Conservation (phyloP, 2,329 filamentous ascomycete species). For the Scytalidium sp. region DNA sequence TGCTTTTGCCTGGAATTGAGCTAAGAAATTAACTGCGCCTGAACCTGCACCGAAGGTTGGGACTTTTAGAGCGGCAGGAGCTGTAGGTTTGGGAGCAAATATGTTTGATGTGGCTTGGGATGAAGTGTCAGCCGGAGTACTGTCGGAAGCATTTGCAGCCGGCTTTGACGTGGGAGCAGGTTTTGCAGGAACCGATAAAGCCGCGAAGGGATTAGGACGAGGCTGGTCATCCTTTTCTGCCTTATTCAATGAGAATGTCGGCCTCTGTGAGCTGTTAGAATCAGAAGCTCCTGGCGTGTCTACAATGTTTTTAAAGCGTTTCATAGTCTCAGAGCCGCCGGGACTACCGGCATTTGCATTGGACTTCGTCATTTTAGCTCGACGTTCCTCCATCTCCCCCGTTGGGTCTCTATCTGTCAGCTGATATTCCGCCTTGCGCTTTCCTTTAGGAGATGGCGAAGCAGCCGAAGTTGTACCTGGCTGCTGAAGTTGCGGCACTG, state of each 20-base stretch:
- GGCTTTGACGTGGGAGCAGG: slow-evolving; percentile 5
- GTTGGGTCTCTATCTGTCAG: slow-evolving; percentile 21
- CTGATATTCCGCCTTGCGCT: slow-evolving; percentile 27
- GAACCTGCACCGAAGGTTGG: slow-evolving; percentile 18
- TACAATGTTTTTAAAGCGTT: slow-evolving; percentile 27
- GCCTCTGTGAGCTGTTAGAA: slow-evolving; percentile 8
- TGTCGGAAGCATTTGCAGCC: slow-evolving; percentile 4
- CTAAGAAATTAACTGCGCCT: slow-evolving; percentile 17
- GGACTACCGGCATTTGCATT: slow-evolving; percentile 9
- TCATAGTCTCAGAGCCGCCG: slow-evolving; percentile 25
- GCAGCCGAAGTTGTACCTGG: slow-evolving; percentile 6
- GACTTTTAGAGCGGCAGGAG: slow-evolving; percentile 13
- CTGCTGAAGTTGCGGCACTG: slow-evolving; percentile 4
- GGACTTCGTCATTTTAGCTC: slow-evolving; percentile 15
- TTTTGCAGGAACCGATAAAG: slow-evolving; percentile 16
- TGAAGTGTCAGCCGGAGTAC: not conserved
- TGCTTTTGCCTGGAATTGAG: slow-evolving; percentile 20
- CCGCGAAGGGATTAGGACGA: slow-evolving; percentile 23
- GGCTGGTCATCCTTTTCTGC: slow-evolving; percentile 14
- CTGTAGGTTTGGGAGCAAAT: slow-evolving; percentile 11
- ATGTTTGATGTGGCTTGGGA: slow-evolving; percentile 1
- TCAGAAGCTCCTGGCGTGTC: slow-evolving; percentile 12
- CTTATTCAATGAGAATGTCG: slow-evolving; percentile 1
- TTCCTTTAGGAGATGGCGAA: slow-evolving; percentile 17
- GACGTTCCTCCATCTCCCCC: slow-evolving; percentile 13